Conservation (phyloP, 495 filamentous ascomycete species). For the Hyaloscypha variabilis region DNA sequence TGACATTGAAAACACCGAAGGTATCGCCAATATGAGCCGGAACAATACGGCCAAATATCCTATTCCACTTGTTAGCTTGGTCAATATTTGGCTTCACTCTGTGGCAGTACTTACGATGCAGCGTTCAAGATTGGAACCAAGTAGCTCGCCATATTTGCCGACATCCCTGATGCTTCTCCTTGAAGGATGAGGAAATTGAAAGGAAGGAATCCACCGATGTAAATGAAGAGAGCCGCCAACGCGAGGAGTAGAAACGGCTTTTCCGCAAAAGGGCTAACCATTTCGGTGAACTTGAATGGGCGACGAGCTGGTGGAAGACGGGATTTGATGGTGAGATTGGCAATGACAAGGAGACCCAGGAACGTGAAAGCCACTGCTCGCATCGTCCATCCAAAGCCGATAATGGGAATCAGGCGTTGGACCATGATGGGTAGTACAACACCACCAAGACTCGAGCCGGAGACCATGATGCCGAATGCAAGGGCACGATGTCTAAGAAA, state of each 20-base stretch:
- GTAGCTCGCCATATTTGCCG: constrained; percentile 54
- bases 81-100: not conserved
- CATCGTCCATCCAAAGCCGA: constrained; percentile 75
- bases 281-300: constrained; percentile 52
- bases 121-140: constrained; percentile 72
- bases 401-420: constrained; percentile 53
- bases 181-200: constrained; percentile 67
- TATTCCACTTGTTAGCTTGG: not conserved
- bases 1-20: constrained; percentile 70
- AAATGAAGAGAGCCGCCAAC: constrained; percentile 59
- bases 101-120: constrained; percentile 41
- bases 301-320: constrained; percentile 58
- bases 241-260: constrained; percentile 51
- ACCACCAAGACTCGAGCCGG: constrained; percentile 66
- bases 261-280: constrained; percentile 60
- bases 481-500: constrained; percentile 63
- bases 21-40: constrained; percentile 71
- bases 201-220: constrained; percentile 69
- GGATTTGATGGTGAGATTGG: constrained; percentile 63
- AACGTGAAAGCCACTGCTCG: constrained; percentile 68
- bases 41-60: constrained; percentile 68
- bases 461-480: constrained; percentile 66
- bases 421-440: constrained; percentile 73
- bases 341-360: constrained; percentile 61
- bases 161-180: constrained; percentile 60